These are phyloP conservation scores for Termitomyces titanicus DNA, from an alignment of 768 basidiomycete genomes.

Conservation along the genomic window DNA sequence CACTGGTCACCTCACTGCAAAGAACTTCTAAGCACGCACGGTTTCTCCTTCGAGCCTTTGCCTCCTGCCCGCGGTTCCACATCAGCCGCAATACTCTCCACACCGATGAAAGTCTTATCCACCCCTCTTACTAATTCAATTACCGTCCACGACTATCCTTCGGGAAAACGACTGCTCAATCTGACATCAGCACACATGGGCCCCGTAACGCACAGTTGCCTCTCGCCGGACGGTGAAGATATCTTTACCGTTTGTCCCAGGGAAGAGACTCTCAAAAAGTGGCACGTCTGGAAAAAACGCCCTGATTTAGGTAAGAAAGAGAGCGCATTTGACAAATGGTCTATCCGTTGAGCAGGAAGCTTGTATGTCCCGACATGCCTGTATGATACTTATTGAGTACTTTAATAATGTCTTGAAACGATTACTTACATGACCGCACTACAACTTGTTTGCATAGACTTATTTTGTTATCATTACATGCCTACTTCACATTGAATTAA, in stretches of 20 bases:
- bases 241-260: slow-evolving; percentile 61
- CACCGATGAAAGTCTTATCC: slow-evolving; percentile 44
- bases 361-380: no score
- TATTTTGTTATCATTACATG: neutral
- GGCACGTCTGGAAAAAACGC: slow-evolving; percentile 59
- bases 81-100: slow-evolving; percentile 28
- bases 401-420: neutral
- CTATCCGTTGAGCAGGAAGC: slow-evolving; percentile 34
- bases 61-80: slow-evolving; percentile 16
- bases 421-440: neutral
- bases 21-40: slow-evolving; percentile 88
- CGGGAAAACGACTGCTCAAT: slow-evolving; percentile 44
- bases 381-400: neutral
- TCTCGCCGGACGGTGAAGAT: slow-evolving; percentile 59
- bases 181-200: slow-evolving; percentile 54
- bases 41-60: slow-evolving; percentile 52
- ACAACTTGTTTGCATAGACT: neutral
- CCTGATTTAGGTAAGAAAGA: slow-evolving; percentile 27
- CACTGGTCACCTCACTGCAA: slow-evolving; percentile 85
- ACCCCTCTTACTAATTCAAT: slow-evolving; percentile 63
- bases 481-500: neutral
- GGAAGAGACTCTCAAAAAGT: slow-evolving; percentile 72
- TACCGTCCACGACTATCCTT: slow-evolving; percentile 75
- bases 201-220: slow-evolving; percentile 55
- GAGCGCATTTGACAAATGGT: slow-evolving; percentile 44